Conservation (phyloP, 129 eudicot genomes). For the Rutidosis leptorrhynchoides region DNA sequence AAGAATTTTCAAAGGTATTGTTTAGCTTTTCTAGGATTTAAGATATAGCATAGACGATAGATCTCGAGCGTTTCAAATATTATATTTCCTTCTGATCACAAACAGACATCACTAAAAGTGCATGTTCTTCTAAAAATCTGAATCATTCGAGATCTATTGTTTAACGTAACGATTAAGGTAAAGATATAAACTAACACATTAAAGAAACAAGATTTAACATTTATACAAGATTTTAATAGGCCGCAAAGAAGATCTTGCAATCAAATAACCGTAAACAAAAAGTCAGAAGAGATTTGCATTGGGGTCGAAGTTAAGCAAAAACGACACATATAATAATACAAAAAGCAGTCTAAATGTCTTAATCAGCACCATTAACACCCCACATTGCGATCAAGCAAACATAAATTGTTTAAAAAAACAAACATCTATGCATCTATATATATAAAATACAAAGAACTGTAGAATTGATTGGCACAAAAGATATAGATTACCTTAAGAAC, state of each 20-base stretch:
- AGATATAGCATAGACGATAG: neutral
- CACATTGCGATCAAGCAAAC: neutral
- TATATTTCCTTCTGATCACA: neutral
- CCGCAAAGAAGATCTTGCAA: neutral
- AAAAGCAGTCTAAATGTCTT: constrained; percentile 3
- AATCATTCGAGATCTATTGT: no score
- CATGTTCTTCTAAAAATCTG: neutral
- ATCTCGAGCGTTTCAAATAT: neutral
- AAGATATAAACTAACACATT: constrained; percentile 12
- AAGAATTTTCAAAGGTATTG: no score
- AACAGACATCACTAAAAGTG: neutral
- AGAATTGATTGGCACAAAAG: neutral
- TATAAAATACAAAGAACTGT: neutral
- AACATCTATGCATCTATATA: neutral
- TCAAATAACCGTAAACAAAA: constrained; percentile 9
- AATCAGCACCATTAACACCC: neutral
- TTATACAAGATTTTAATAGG: constrained; percentile 12
- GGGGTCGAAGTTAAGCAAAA: neutral
- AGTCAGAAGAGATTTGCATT: neutral
- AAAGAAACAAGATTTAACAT: constrained; percentile 7
- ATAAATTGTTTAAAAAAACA: neutral
- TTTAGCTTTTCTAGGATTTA: neutral
- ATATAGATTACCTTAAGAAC: constrained; percentile 11
- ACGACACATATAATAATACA: neutral
- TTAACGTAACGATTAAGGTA: constrained; percentile 4